A percentile compares a stretch with the other conserved stretches of the same genome.
Conservation (phyloP, 2,329 filamentous ascomycete genomes). For the Diaporthe citrichinensis region DNA sequence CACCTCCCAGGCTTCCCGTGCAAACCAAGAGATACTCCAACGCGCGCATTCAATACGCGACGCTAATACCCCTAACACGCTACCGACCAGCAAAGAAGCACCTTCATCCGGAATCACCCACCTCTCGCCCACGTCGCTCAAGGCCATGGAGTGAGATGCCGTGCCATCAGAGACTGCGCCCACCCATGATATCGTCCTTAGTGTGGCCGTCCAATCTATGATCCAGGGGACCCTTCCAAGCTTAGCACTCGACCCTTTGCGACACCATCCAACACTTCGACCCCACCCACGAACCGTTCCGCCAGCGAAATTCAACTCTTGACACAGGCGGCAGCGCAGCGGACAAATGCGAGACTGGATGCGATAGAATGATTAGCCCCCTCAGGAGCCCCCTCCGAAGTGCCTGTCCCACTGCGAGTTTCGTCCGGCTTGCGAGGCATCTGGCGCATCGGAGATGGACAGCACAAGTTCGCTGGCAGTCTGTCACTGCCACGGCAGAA, state of each 20-base stretch:
- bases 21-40: not conserved
- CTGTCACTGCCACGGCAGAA: conserved; percentile 44
- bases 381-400: conserved; percentile 56
- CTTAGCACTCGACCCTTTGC: conserved; percentile 1
- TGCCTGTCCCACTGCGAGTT: conserved; percentile 58
- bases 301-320: not conserved
- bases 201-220: conserved; percentile 30
- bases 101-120: not conserved
- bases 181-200: conserved; percentile 32
- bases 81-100: conserved; percentile 10
- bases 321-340: not conserved
- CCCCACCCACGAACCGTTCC: not conserved
- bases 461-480: conserved; percentile 61
- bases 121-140: not conserved
- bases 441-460: conserved; percentile 58
- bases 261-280: not conserved
- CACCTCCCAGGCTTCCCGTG: not conserved
- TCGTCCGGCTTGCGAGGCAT: conserved; percentile 66
- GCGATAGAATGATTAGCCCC: conserved; percentile 57
- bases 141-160: conserved; percentile 5
- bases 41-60: not conserved
- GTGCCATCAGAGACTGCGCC: conserved; percentile 6
- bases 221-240: conserved; percentile 10
- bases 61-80: not conserved
- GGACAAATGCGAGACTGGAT: conserved; percentile 32